Percentiles rank a stretch among this genome's conserved stretches.
phyloP scores from a whole-genome alignment of 2,329 filamentous ascomycete genomes.

The Tolypocladium sp. region DNA sequence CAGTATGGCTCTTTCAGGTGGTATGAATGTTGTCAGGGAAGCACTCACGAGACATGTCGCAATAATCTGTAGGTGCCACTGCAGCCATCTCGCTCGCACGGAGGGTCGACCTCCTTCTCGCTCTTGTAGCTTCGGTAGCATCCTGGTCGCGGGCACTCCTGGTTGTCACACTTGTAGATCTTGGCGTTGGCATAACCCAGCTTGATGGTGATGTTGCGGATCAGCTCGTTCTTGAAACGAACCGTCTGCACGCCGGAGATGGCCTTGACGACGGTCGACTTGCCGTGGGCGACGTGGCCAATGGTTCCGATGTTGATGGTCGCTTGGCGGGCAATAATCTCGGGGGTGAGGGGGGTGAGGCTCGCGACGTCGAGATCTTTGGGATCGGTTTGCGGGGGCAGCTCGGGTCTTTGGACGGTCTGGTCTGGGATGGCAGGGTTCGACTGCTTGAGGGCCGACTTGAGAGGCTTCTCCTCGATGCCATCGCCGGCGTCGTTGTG shows the following conservation, averaged over 20 bases:
- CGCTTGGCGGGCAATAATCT: slow-evolving; percentile 95
- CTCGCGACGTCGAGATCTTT: slow-evolving; percentile 74
- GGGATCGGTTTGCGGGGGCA: slow-evolving; percentile 88
- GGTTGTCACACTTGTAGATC: slow-evolving; percentile 97
- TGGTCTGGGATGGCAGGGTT: slow-evolving; percentile 44
- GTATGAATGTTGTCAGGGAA: background rate
- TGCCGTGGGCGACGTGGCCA: slow-evolving; percentile 97
- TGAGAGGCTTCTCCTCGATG: slow-evolving; percentile 56
- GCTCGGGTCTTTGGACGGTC: slow-evolving; percentile 41
- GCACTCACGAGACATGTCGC: slow-evolving; percentile 80
- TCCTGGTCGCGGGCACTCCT: slow-evolving; percentile 81
- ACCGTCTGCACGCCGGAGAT: slow-evolving; percentile 99
- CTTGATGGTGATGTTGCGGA: slow-evolving; percentile 99
- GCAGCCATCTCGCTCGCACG: slow-evolving; percentile 91
- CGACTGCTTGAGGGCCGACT: slow-evolving; percentile 79
- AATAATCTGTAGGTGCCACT: slow-evolving; percentile 77
- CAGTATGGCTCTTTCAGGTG: background rate
- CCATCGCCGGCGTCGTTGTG: slow-evolving; percentile 50
- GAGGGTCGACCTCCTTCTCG: slow-evolving; percentile 96
- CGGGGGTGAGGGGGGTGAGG: slow-evolving; percentile 79
- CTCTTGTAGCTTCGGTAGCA: slow-evolving; percentile 98
- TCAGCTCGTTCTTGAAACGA: slow-evolving; percentile 98
- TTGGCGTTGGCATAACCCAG: slow-evolving; percentile 98
- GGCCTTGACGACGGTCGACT: slow-evolving; percentile 97
- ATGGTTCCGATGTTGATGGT: slow-evolving; percentile 99